Base-by-base conservation (phyloP, 768 basidiomycete genomes). In the Suillus paluster region DNA sequence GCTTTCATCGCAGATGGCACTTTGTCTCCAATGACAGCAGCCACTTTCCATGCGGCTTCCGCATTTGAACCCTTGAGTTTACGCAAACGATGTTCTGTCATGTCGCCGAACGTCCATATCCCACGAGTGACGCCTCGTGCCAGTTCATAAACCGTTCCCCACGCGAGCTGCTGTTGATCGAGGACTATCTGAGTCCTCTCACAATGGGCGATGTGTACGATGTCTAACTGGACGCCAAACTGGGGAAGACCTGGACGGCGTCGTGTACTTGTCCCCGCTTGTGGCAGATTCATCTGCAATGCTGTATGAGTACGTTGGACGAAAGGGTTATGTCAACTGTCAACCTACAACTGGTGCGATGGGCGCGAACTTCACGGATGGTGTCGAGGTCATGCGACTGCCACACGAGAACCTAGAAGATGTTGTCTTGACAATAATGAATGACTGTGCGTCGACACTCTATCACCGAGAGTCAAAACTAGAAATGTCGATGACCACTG, bases 81-180 rank as follows among this genome's bases (percentile, higher is more conserved):
- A 1, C 65, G 50, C 0, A 81, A 45, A 23, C 66, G 70, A 0
- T 64, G 65, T n/a, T 11, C 48, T 0, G 75, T 77, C 1, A 83
- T 70, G 33, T 73, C 65, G 6, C 66, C 57, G 79, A 81, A 83
- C 0, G 38, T 41, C 81, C 80, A 83, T 8, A 33, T 17, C 3
- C 66, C 67, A 33, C 67, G 66, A 2, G 71, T 70, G 5, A 80
- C 67, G 7, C 81, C 82, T 27, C 82, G 79, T 4, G 81, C 81
- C n/a, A 83, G 70, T 63, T 83, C 82, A 49, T 76, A 83, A 33
- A 77, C 67, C 0, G 77, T 79, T 1, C 79, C 81, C 80, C 81
- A 83, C 11, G 81, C 64, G n/a, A 83, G 68, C 0, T 58, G 25
- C 5, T 59, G 15, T 1, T n/a, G 53, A 63, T 83, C 80, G 56